A percentile compares a stretch with the other conserved stretches of the same genome.
Evolutionary conservation across 2,329 filamentous ascomycete species (phyloP).

Genomic region (Trichoderma atrobrunneum): DNA sequence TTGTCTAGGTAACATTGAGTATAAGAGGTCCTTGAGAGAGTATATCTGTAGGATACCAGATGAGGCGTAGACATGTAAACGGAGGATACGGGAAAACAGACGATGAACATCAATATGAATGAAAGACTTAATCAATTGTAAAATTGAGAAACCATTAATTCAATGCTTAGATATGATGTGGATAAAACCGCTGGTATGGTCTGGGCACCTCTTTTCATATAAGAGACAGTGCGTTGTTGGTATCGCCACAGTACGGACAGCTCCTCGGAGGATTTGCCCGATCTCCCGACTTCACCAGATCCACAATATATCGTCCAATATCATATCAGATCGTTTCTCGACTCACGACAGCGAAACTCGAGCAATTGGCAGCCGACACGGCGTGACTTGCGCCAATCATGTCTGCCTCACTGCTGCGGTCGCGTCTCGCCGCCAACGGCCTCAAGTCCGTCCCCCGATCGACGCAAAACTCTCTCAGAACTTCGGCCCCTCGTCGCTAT

Average conservation of each 20-base stretch:
- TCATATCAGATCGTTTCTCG: background rate
- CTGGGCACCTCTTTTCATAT: background rate
- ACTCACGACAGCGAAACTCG: background rate
- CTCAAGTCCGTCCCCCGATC: background rate
- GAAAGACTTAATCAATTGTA: background rate
- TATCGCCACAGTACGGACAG: background rate
- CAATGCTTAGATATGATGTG: background rate
- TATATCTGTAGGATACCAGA: background rate
- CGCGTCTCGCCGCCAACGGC: constrained; percentile 14
- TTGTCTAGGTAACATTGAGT: background rate
- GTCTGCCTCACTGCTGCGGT: constrained; percentile 18
- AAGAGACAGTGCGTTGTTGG: background rate
- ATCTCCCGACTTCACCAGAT: constrained; percentile 8
- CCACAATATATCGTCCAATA: background rate
- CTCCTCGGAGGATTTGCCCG: constrained; percentile 1
- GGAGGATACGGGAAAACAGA: background rate
- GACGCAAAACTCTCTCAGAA: background rate
- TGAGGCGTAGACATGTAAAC: background rate
- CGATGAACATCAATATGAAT: too few species aligned
- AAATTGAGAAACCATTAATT: background rate
- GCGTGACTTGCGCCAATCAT: constrained; percentile 20
- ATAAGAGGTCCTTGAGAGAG: background rate
- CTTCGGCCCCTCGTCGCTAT: constrained; percentile 1
- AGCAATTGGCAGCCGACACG: constrained; percentile 23
- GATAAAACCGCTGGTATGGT: background rate